Evolutionary conservation across 192 early-diverging fungal genomes (phyloP), one percentile per base, ranked within the genome.

Genomic region (Coemansia sp.): DNA sequence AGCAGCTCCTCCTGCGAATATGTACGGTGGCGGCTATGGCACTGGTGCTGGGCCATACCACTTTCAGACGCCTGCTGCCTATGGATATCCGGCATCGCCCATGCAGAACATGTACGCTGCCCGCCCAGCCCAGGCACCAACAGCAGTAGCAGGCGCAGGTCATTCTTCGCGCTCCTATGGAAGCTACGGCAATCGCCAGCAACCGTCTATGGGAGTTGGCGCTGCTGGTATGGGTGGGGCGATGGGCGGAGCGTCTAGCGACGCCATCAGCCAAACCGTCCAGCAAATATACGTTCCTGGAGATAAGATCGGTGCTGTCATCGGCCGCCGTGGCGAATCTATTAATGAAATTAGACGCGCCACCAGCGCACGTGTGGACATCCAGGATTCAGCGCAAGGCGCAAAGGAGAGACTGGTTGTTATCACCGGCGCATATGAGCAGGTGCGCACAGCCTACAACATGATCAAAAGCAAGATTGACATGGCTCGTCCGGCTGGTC

Each of bases 201-300:
- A 67, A 56, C 32, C 64, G 27, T 14, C 56, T 9, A 57, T 60
- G 26, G 68, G 41, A 8, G 60, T 64, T 56, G 66, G 66, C 31
- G 30, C 47, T 27, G 50, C 51, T 12, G 31, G 51, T 22, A 30
- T n/a, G n/a, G 23, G 50, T 6, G 47, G 27, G 18, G 31, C 49
- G 22, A 26, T 48, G 34, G 54, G 59, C n/a, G 67, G 71, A 1
- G 38, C 50, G 10, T 56, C 60, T 3, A 22, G 51, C 6, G 50
- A 52, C 21, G 49, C 64, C 27, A 61, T 53, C 8, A 62, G 64
- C 7, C 77, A 80, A 65, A 74, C 78, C 12, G 65, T 81, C 9
- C 79, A 82, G 66, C 74, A 82, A 54, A 82, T 82, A 26, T 82
- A 75, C 49, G 71, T 82, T 24, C 69, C 79, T 1, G 67, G 67